These are phyloP conservation scores for Pseudogymnoascus sp. DNA, from an alignment of 2,329 filamentous ascomycete genomes.

Conservation along the genomic window DNA sequence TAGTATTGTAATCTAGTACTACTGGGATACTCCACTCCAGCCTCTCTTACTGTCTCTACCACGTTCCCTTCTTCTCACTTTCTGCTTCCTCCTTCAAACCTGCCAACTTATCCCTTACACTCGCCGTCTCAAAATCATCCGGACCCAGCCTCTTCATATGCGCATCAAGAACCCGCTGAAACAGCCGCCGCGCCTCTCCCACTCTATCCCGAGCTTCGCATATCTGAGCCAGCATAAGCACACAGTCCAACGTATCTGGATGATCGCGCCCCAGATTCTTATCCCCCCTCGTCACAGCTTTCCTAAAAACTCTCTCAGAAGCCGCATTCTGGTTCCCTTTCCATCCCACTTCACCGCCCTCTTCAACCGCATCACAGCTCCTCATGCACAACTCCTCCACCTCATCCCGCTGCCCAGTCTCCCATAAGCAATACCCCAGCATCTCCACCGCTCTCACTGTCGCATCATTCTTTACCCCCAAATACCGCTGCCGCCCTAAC, in stretches of 20 bases:
- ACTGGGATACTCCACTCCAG: not conserved
- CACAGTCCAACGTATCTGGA: not conserved
- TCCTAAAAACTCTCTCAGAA: not conserved
- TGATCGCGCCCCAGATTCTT: not conserved
- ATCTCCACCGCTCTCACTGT: not conserved
- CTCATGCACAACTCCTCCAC: not conserved
- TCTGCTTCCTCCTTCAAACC: not conserved
- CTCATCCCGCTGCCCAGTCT: not conserved
- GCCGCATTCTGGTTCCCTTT: not conserved
- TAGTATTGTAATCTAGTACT: not conserved
- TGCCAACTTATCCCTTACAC: not conserved
- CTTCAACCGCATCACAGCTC: not conserved
- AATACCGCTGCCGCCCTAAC: not conserved
- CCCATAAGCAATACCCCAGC: not conserved
- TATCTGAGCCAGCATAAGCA: not conserved
- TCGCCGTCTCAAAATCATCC: not conserved
- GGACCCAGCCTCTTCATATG: not conserved
- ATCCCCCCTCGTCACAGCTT: not conserved
- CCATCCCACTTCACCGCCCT: not conserved
- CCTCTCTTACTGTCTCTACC: not conserved
- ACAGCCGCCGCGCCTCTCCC: not conserved
- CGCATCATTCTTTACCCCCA: not conserved
- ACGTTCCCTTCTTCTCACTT: not conserved
- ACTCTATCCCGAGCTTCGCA: not conserved
- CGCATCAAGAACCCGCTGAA: not conserved